Evolutionary conservation across 768 basidiomycete species (phyloP).

Genomic region (Paxillus involutus): DNA sequence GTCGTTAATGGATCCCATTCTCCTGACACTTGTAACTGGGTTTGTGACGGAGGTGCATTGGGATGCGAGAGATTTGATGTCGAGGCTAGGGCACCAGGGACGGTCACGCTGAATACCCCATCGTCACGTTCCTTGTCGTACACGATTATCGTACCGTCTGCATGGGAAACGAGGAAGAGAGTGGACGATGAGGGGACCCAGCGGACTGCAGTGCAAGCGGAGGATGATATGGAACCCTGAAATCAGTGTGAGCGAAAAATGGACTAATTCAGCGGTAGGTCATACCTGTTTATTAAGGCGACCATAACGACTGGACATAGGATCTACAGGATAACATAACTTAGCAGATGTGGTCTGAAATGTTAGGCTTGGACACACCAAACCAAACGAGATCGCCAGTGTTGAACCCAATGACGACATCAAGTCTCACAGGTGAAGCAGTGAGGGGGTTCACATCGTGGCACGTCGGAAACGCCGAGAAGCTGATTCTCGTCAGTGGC

Average conservation of each 20-base stretch:
- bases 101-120: constrained; percentile 65
- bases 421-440: constrained; percentile 74
- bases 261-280: not conserved
- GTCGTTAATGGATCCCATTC: constrained; percentile 79
- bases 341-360: constrained; percentile 7
- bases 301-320: constrained; percentile 75
- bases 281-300: constrained; percentile 84
- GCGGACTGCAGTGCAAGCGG: constrained; percentile 84
- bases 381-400: constrained; percentile 98
- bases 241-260: constrained; percentile 9
- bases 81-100: constrained; percentile 40
- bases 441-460: constrained; percentile 85
- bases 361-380: constrained; percentile 47
- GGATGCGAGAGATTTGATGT: constrained; percentile 27
- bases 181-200: constrained; percentile 84
- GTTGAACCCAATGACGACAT: constrained; percentile 88
- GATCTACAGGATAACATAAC: constrained; percentile 47
- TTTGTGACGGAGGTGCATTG: constrained; percentile 25
- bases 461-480: constrained; percentile 86
- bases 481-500: constrained; percentile 80
- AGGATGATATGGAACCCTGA: constrained; percentile 75
- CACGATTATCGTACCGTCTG: constrained; percentile 85
- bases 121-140: constrained; percentile 93
- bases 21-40: constrained; percentile 27
- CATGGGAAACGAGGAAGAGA: constrained; percentile 84